phyloP scores from a whole-genome alignment of 106 monocot genomes.

The Allium sativum region DNA sequence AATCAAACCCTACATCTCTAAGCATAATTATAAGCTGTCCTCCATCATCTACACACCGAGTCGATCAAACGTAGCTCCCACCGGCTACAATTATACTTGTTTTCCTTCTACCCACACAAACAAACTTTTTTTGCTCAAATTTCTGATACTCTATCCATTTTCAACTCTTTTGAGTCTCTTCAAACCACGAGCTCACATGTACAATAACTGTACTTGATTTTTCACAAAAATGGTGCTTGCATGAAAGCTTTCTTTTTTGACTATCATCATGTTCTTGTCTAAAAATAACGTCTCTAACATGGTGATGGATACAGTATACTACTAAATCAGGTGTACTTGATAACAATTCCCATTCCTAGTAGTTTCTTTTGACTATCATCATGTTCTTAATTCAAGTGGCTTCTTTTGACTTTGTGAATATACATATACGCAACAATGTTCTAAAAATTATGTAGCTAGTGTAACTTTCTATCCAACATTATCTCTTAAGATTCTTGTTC shows the following conservation, averaged over 20 bases:
- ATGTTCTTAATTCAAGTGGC: slow-evolving; percentile 43
- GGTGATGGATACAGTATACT: slow-evolving; percentile 56
- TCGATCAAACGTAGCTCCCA: slow-evolving; percentile 30
- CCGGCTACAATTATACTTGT: slow-evolving; percentile 44
- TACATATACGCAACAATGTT: slow-evolving; percentile 48
- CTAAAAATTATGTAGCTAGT: slow-evolving; percentile 78
- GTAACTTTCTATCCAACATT: slow-evolving; percentile 28
- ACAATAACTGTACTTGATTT: slow-evolving; percentile 48
- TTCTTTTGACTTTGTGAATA: slow-evolving; percentile 34
- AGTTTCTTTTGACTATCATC: slow-evolving; percentile 56
- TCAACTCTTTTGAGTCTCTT: slow-evolving; percentile 40
- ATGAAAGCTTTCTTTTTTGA: slow-evolving; percentile 49
- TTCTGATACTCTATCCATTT: slow-evolving; percentile 33
- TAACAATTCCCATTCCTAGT: slow-evolving; percentile 62
- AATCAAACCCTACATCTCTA: slow-evolving; percentile 54
- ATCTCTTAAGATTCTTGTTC: slow-evolving; percentile 53
- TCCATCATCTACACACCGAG: slow-evolving; percentile 45
- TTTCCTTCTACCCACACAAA: slow-evolving; percentile 55
- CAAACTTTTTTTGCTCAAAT: slow-evolving; percentile 49
- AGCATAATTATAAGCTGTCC: slow-evolving; percentile 63
- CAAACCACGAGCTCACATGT: slow-evolving; percentile 61
- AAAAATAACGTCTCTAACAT: slow-evolving; percentile 60
- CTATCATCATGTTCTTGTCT: slow-evolving; percentile 43
- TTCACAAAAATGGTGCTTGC: slow-evolving; percentile 21
- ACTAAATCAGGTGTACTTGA: slow-evolving; percentile 57